These are phyloP conservation scores for Acrodontium crateriforme DNA, from an alignment of 2,329 filamentous ascomycete species.

Conservation along the genomic window DNA sequence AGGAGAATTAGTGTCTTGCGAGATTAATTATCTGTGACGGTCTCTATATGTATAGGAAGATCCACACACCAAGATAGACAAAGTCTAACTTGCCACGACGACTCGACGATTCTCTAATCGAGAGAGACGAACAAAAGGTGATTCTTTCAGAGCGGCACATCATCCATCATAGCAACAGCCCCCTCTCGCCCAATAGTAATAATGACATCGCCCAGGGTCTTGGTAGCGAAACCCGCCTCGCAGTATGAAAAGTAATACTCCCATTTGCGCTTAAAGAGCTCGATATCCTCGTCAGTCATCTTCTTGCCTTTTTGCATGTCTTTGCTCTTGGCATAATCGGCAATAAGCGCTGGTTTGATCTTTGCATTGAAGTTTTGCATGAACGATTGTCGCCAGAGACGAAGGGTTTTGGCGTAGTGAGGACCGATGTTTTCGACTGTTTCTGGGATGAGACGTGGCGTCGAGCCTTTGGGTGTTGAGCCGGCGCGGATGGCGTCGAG, in stretches of 20 bases:
- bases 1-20: no score
- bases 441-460: conserved; percentile 45
- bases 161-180: conserved; percentile 54
- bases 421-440: conserved; percentile 58
- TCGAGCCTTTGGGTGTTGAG: conserved; percentile 24
- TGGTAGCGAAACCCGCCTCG: conserved; percentile 58
- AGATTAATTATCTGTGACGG: no score
- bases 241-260: conserved; percentile 68
- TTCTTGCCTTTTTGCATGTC: conserved; percentile 14
- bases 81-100: no score
- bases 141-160: conserved; percentile 46
- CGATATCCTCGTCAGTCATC: conserved; percentile 48
- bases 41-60: no score
- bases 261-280: conserved; percentile 59
- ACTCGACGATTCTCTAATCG: no score
- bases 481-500: conserved; percentile 48
- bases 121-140: no score
- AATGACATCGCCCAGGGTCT: conserved; percentile 59
- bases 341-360: conserved; percentile 47
- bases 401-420: conserved; percentile 56
- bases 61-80: no score
- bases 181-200: conserved; percentile 56
- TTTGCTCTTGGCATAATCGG: conserved; percentile 35
- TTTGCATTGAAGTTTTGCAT: conserved; percentile 44
- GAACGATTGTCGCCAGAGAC: conserved; percentile 56